These are phyloP conservation scores for Pichia eremophila DNA, from an alignment of 805 yeast species.

Conservation along the genomic window DNA sequence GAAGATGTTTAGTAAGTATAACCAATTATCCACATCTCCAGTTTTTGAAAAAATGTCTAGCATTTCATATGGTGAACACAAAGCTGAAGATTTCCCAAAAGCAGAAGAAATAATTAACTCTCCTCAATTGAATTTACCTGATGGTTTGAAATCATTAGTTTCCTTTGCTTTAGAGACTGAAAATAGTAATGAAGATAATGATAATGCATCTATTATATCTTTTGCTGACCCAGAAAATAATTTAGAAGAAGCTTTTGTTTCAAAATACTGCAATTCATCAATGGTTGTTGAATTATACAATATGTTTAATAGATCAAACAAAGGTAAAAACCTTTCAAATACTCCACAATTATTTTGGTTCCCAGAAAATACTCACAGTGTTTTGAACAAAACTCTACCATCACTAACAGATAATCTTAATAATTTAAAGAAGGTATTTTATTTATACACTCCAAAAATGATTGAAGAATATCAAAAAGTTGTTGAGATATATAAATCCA, in stretches of 20 bases:
- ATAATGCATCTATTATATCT: no score
- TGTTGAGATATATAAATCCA: background rate
- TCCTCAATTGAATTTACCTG: background rate
- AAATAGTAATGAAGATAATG: no score
- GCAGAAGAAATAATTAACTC: background rate
- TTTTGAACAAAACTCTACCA: background rate
- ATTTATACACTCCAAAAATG: constrained; percentile 1
- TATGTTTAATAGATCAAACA: background rate
- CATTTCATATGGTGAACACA: constrained; percentile 11
- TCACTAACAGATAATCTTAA: constrained; percentile 1
- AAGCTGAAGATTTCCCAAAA: constrained; percentile 18
- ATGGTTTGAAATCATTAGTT: no score
- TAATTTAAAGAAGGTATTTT: background rate
- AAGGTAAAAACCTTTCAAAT: background rate
- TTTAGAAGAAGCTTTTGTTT: background rate
- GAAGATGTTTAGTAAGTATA: constrained; percentile 43
- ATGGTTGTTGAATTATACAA: background rate
- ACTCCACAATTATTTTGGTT: constrained; percentile 1
- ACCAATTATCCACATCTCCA: constrained; percentile 39
- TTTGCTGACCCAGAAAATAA: background rate
- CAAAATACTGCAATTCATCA: background rate
- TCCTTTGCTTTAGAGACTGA: no score
- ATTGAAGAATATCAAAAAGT: background rate
- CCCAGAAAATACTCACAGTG: constrained; percentile 3
- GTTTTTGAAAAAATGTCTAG: constrained; percentile 21